Percentiles rank a stretch among this genome's conserved stretches.
These are phyloP conservation scores for Ogataea salicorniae DNA, from an alignment of 805 yeast species.

Conservation along the genomic window DNA sequence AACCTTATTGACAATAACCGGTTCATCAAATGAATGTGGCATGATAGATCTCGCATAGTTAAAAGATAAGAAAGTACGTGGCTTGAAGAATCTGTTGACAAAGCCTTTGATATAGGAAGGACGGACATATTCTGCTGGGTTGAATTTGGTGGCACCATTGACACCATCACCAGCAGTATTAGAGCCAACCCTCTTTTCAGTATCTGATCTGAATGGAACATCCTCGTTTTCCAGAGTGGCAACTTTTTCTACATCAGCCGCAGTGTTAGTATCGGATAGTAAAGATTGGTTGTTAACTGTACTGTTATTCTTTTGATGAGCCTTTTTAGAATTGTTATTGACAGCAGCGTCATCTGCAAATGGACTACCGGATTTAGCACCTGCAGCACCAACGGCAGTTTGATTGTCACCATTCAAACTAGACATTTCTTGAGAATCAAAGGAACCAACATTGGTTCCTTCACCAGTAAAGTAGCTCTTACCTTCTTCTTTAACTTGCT, in stretches of 20 bases:
- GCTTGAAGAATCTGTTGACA: constrained; percentile 36
- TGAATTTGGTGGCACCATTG: constrained; percentile 3
- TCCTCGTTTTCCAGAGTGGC: constrained; percentile 20
- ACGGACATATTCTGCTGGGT: constrained; percentile 5
- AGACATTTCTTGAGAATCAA: too few species aligned
- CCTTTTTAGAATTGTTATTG: background rate
- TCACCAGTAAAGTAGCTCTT: constrained; percentile 17
- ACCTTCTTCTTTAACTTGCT: constrained; percentile 44
- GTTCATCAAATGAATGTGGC: constrained; percentile 32
- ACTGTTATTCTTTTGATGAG: constrained; percentile 5
- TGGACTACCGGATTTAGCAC: constrained; percentile 17
- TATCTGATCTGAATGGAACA: constrained; percentile 18
- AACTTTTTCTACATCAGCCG: constrained; percentile 14
- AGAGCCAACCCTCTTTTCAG: background rate
- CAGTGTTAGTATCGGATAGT: constrained; percentile 14
- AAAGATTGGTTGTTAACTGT: constrained; percentile 8
- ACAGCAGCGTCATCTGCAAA: constrained; percentile 7
- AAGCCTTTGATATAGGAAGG: constrained; percentile 7
- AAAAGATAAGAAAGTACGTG: constrained; percentile 37
- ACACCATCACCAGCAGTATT: background rate
- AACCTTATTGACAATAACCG: constrained; percentile 8
- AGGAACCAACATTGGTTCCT: too few species aligned
- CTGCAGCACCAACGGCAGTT: constrained; percentile 19
- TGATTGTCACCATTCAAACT: constrained; percentile 14
- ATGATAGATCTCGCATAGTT: constrained; percentile 35